A percentile compares a stretch with the other conserved stretches of the same genome.
Conservation (phyloP, 805 yeast species). For the Starmera amethionina region DNA sequence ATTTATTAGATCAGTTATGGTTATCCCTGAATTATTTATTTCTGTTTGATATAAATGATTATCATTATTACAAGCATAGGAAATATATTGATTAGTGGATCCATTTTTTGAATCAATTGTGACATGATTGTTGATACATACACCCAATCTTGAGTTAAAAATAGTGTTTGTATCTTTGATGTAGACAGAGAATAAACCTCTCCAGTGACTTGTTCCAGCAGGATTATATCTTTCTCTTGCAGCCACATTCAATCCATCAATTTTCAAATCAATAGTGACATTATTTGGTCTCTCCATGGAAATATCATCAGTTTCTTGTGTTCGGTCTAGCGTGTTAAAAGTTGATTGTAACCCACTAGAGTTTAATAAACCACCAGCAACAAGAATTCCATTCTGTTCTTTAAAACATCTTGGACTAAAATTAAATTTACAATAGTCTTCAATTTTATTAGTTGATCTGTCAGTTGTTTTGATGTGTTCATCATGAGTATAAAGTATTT, state of each 20-base stretch:
- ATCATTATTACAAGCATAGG: conserved; percentile 81
- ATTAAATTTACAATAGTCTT: conserved; percentile 38
- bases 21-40: conserved; percentile 37
- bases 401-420: conserved; percentile 66
- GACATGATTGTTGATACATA: conserved; percentile 77
- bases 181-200: conserved; percentile 57
- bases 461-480: conserved; percentile 40
- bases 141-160: conserved; percentile 55
- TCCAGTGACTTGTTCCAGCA: conserved; percentile 27
- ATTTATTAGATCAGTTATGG: conserved; percentile 32
- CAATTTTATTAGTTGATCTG: conserved; percentile 23
- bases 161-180: conserved; percentile 38
- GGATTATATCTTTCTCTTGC: conserved; percentile 17
- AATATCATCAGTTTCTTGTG: conserved; percentile 1
- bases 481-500: conserved; percentile 49
- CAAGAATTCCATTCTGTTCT: conserved; percentile 41
- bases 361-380: conserved; percentile 43
- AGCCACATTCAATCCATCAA: conserved; percentile 1
- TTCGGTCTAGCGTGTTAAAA: conserved; percentile 3
- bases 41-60: conserved; percentile 57
- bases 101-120: conserved; percentile 30
- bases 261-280: conserved; percentile 4
- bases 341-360: conserved; percentile 16
- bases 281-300: neutral
- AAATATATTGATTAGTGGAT: conserved; percentile 35